Evolutionary conservation across 495 filamentous ascomycete species (phyloP).

Genomic region (Aspergillus indologenus): DNA sequence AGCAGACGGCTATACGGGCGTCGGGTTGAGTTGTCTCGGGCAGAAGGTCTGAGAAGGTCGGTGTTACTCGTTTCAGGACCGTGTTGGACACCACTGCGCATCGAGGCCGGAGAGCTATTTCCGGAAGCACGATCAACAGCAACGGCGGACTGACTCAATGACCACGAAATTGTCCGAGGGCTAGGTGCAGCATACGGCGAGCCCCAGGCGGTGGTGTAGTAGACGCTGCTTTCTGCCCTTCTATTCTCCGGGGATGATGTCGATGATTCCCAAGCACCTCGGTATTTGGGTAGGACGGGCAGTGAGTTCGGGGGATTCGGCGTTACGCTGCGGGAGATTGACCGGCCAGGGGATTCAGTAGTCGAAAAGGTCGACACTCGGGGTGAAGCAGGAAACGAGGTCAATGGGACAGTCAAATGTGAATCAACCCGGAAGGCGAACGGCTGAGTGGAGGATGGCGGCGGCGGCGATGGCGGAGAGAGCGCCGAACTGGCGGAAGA

Average conservation of each 20-base stretch:
- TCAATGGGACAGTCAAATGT: conserved; percentile 30
- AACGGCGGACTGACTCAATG: conserved; percentile 39
- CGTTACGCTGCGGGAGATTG: conserved; percentile 26
- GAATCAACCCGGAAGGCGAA: conserved; percentile 33
- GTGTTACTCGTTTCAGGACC: conserved; percentile 49
- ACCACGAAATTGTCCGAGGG: conserved; percentile 46
- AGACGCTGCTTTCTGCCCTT: conserved; percentile 45
- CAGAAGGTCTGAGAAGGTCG: conserved; percentile 51
- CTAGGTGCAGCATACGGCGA: conserved; percentile 64
- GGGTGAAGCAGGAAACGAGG: conserved; percentile 36
- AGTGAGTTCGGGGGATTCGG: conserved; percentile 35
- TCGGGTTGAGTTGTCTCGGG: conserved; percentile 17
- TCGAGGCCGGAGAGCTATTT: conserved; percentile 36
- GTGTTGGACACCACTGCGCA: conserved; percentile 25
- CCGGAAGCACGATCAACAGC: conserved; percentile 34
- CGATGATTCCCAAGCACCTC: conserved; percentile 35
- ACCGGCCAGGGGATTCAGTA: conserved; percentile 36
- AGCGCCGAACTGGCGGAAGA: conserved; percentile 42
- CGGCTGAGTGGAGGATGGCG: conserved; percentile 27
- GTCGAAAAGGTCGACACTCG: conserved; percentile 39
- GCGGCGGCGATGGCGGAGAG: conserved; percentile 31
- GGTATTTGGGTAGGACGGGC: conserved; percentile 33
- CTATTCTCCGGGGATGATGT: conserved; percentile 43
- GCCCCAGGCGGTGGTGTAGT: conserved; percentile 69
- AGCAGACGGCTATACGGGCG: conserved; percentile 21